Base-by-base conservation (phyloP, 2,329 filamentous ascomycete species). In the Cladophialophora carrionii region DNA sequence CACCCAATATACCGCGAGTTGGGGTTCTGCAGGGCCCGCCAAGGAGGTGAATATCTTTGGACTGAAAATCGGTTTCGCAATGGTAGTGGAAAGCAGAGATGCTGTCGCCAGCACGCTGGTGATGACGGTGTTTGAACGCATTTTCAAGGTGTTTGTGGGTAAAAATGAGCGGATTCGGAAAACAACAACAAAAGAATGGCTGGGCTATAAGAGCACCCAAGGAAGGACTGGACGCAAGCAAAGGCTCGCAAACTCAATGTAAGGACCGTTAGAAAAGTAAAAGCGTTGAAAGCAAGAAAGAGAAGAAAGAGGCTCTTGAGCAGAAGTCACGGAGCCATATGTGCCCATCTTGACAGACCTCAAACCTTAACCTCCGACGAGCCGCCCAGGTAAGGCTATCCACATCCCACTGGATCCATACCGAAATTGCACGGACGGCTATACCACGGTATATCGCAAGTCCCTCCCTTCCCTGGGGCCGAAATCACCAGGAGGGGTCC, bases 1-100 rank as follows among this genome's bases (percentile, higher is more conserved):
- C 74, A 81, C 80, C 77, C 80, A 85, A 75, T 86, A 86, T 52
- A 84, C 77, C 26, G 78, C 83, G 54, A 85, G 76, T 70, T 85
- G 85, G 46, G 75, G 64, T 4, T 43, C 20, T 20, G 56, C 51
- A 31, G 31, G 10, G 43, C 31, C 57, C 49, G 52, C 24, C 49
- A 62, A 62, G 8, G 48, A 43, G 43, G 49, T 29, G 17, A 52
- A n/a, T 49, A 37, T 32, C 29, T 53, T 52, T 77, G 60, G 78
- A 80, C 8, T 78, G 74, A 55, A 73, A 68, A 24, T 75, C 72
- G 73, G 81, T 73, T 67, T 83, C 79, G 68, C 65, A 24, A 62
- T 57, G 14, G 57, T 56, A 48, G 64, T 57, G 24, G 65, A 69
- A 65, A 68, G 62, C 62, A 71, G 65, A 49, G 70, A 68, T 59